phyloP scores from a whole-genome alignment of 371 early-diverging fungal species.

The Thermomucor indicae-seudaticae region DNA sequence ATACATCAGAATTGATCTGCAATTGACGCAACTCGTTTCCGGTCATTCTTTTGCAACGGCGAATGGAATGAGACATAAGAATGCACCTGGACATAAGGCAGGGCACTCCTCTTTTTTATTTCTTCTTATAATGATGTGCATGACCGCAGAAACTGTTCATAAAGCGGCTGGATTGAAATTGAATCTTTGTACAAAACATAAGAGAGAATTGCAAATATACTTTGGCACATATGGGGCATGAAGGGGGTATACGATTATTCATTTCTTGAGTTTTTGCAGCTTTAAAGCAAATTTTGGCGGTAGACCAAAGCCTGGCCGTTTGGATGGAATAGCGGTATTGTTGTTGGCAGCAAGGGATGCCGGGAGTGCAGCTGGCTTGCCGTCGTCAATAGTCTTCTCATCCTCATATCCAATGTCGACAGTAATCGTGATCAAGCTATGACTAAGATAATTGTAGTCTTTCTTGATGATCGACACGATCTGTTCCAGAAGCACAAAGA shows the following conservation, averaged over 20 bases:
- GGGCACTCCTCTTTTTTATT: no score
- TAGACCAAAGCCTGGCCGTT: conserved; percentile 27
- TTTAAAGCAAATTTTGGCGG: conserved; percentile 56
- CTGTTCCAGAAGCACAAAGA: conserved; percentile 65
- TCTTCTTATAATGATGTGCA: no score
- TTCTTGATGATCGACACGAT: conserved; percentile 55
- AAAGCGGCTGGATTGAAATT: no score
- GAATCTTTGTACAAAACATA: background rate
- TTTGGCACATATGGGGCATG: background rate
- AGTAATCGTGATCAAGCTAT: conserved; percentile 65
- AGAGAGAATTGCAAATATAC: background rate
- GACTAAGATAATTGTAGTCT: conserved; percentile 61
- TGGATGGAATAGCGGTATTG: background rate
- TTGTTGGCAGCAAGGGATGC: background rate
- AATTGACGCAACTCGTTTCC: no score
- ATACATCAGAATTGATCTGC: no score
- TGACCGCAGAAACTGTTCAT: no score
- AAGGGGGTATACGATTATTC: background rate
- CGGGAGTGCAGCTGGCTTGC: background rate
- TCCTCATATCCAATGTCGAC: conserved; percentile 59
- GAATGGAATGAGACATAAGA: no score
- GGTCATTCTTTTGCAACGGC: no score
- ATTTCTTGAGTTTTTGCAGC: conserved; percentile 28
- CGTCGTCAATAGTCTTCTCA: conserved; percentile 3
- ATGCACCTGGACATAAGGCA: no score